Evolutionary conservation across 140 eudicot genomes (phyloP).

Genomic region (Ambrosia hybrid): DNA sequence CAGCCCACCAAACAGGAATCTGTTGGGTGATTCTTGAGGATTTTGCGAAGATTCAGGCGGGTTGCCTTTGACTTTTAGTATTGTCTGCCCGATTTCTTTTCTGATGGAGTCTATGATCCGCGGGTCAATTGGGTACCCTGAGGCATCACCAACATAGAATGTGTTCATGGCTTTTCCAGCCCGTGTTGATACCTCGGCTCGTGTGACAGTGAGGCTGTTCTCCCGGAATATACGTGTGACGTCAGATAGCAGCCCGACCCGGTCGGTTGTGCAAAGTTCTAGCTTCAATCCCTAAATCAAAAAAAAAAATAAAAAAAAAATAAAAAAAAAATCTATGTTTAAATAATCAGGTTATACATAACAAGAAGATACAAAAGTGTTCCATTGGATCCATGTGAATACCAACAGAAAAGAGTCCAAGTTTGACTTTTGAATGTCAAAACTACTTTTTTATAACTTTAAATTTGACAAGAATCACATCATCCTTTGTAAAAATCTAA

Average conservation of each 20-base stretch:
- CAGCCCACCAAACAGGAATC: conserved; percentile 88
- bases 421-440: conserved; percentile 22
- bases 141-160: conserved; percentile 83
- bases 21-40: conserved; percentile 82
- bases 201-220: conserved; percentile 75
- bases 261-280: conserved; percentile 88
- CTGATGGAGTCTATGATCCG: conserved; percentile 84
- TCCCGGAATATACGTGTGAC: conserved; percentile 91
- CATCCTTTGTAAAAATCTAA: not conserved
- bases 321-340: not conserved
- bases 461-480: not conserved
- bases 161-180: conserved; percentile 85
- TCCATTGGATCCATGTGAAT: not conserved
- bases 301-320: no score
- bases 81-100: conserved; percentile 85
- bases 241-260: conserved; percentile 82
- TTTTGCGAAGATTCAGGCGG: conserved; percentile 39
- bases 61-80: conserved; percentile 76
- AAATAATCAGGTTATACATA: conserved; percentile 8
- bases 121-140: conserved; percentile 87
- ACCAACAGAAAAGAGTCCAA: not conserved
- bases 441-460: conserved; percentile 8
- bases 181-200: conserved; percentile 87
- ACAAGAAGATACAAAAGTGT: conserved; percentile 21
- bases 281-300: conserved; percentile 76